These are phyloP conservation scores for Ceratocystis huliohia DNA, from an alignment of 2,329 filamentous ascomycete genomes.

Conservation along the genomic window DNA sequence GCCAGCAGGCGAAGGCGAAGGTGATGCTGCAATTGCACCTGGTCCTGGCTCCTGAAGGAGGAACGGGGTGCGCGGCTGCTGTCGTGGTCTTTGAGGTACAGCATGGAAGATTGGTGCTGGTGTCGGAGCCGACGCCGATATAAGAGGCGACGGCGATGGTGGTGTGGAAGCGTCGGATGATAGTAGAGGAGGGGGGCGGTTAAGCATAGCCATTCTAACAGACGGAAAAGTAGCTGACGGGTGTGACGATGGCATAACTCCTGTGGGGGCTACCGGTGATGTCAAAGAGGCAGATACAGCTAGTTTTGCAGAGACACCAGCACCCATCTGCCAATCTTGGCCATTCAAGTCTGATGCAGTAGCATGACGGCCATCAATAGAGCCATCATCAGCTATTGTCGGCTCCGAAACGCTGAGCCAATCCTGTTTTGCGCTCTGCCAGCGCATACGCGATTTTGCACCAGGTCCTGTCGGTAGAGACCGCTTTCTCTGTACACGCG, in stretches of 20 bases:
- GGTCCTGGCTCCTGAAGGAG: neutral
- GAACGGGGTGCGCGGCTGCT: conserved; percentile 12
- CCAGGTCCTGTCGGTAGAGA: neutral
- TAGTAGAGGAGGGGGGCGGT: conserved; percentile 8
- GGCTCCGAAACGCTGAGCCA: conserved; percentile 1
- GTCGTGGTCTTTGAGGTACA: neutral
- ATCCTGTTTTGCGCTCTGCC: neutral
- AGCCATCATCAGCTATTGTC: neutral
- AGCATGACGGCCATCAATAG: neutral
- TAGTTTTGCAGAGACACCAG: neutral
- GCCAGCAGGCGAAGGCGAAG: neutral
- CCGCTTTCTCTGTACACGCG: conserved; percentile 2
- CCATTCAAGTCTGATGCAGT: neutral
- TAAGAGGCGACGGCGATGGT: neutral
- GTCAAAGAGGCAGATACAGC: neutral
- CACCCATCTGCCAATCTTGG: neutral
- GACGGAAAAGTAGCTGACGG: neutral
- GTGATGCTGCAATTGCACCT: neutral
- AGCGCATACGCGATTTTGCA: neutral
- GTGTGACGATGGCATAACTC: neutral
- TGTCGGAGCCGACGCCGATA: neutral
- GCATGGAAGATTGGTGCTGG: neutral
- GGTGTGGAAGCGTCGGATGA: neutral
- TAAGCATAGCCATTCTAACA: conserved; percentile 1
- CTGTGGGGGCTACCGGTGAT: neutral